Evolutionary conservation across 768 basidiomycete species (phyloP).

Genomic region (Coprinopsis marcescibilis): DNA sequence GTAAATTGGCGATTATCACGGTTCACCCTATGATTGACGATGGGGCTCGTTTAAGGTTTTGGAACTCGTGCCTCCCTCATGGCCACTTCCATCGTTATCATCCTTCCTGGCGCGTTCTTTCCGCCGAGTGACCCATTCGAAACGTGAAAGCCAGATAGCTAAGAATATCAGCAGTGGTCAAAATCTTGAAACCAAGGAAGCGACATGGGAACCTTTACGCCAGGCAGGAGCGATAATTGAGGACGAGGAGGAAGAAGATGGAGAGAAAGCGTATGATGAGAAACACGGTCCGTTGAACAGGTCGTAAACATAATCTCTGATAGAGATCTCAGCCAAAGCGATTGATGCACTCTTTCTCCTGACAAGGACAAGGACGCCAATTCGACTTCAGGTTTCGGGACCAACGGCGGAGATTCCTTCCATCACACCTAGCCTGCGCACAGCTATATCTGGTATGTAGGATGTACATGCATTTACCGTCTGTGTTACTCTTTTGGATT

Average conservation of each 20-base stretch:
- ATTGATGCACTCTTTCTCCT: no score
- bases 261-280: not conserved
- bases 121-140: slow-evolving; percentile 64
- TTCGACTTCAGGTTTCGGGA: no score
- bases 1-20: slow-evolving; percentile 20
- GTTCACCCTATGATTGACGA: not conserved
- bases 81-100: slow-evolving; percentile 69
- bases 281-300: not conserved
- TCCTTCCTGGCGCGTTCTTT: slow-evolving; percentile 78
- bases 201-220: slow-evolving; percentile 5
- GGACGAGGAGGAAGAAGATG: slow-evolving; percentile 4
- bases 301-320: not conserved
- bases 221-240: slow-evolving; percentile 8
- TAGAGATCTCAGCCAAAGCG: no score
- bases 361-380: no score
- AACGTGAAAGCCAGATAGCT: slow-evolving; percentile 67
- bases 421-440: no score
- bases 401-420: no score
- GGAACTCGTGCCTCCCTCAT: slow-evolving; percentile 60
- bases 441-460: no score
- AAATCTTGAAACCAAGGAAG: slow-evolving; percentile 41
- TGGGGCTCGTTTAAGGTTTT: slow-evolving; percentile 44
- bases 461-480: no score
- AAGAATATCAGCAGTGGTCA: slow-evolving; percentile 76
- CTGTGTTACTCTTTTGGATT: no score